A percentile compares a stretch with the other conserved stretches of the same genome.
phyloP scores from a whole-genome alignment of 495 filamentous ascomycete species.

The Sordaria brevicollis region DNA sequence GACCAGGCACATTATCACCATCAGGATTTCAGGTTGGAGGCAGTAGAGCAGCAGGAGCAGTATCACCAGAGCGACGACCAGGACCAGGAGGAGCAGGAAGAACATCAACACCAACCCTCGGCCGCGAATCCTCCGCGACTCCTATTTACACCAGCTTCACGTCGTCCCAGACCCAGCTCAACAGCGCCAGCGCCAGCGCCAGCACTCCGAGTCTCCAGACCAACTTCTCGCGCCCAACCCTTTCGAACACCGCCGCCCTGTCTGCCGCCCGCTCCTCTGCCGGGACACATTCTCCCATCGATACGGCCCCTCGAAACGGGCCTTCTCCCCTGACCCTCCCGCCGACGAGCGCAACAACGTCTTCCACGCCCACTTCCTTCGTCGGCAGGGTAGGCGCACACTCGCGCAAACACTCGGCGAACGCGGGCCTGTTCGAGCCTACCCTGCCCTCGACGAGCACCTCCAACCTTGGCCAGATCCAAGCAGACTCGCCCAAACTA shows the following conservation, averaged over 20 bases:
- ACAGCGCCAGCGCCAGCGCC: constrained; percentile 18
- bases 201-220: constrained; percentile 28
- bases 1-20: constrained; percentile 12
- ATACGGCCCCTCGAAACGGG: constrained; percentile 21
- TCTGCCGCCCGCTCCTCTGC: constrained; percentile 25
- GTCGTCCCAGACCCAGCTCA: constrained; percentile 10
- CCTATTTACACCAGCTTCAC: constrained; percentile 28
- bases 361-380: constrained; percentile 14
- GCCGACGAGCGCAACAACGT: constrained; percentile 15
- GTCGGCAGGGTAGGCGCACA: constrained; percentile 22
- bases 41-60: constrained; percentile 25
- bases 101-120: constrained; percentile 10
- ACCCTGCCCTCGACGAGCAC: constrained; percentile 59
- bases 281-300: constrained; percentile 19
- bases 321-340: constrained; percentile 33
- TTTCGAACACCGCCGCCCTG: constrained; percentile 25
- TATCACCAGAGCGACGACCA: constrained; percentile 35
- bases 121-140: constrained; percentile 16
- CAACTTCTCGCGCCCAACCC: constrained; percentile 45
- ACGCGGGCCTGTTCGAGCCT: constrained; percentile 84
- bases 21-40: neutral
- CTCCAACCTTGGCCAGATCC: constrained; percentile 43
- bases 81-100: constrained; percentile 14
- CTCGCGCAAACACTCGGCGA: constrained; percentile 51
- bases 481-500: constrained; percentile 20